phyloP scores from a whole-genome alignment of 352 stramenopile genomes.

The Phytophthora crassamura region DNA sequence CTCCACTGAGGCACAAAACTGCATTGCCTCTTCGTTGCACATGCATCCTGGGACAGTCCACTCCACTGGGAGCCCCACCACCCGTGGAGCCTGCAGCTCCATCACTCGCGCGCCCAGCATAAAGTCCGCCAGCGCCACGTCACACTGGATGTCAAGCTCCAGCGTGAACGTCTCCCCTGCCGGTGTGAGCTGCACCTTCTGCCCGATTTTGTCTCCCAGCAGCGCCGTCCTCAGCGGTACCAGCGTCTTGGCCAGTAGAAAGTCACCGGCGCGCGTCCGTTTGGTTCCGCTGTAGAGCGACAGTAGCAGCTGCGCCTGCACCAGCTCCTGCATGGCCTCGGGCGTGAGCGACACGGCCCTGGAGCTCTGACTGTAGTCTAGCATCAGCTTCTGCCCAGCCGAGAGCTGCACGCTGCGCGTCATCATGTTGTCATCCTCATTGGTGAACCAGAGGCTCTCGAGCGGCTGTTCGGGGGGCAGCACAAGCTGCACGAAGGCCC shows the following conservation, averaged over 20 bases:
- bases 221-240: constrained; percentile 48
- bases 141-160: constrained; percentile 46
- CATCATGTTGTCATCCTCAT: constrained; percentile 58
- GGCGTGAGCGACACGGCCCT: constrained; percentile 42
- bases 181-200: constrained; percentile 30
- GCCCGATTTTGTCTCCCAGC: constrained; percentile 22
- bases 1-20: constrained; percentile 41
- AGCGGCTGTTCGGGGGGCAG: constrained; percentile 30
- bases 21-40: constrained; percentile 60
- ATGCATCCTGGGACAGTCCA: constrained; percentile 48
- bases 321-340: constrained; percentile 46
- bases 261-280: constrained; percentile 38
- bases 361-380: constrained; percentile 65
- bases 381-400: neutral
- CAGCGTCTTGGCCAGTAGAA: constrained; percentile 41
- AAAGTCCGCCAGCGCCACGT: constrained; percentile 63
- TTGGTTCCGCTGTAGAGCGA: constrained; percentile 49
- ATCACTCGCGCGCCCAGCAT: constrained; percentile 51
- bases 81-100: constrained; percentile 38
- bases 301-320: constrained; percentile 45
- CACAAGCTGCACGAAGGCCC: constrained; percentile 51
- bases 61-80: constrained; percentile 51
- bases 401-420: constrained; percentile 46
- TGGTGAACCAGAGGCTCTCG: constrained; percentile 59
- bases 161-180: constrained; percentile 36